Evolutionary conservation across 495 filamentous ascomycete species (phyloP), one percentile per base, ranked within the genome.

Genomic region (Eremomyces bilateralis): DNA sequence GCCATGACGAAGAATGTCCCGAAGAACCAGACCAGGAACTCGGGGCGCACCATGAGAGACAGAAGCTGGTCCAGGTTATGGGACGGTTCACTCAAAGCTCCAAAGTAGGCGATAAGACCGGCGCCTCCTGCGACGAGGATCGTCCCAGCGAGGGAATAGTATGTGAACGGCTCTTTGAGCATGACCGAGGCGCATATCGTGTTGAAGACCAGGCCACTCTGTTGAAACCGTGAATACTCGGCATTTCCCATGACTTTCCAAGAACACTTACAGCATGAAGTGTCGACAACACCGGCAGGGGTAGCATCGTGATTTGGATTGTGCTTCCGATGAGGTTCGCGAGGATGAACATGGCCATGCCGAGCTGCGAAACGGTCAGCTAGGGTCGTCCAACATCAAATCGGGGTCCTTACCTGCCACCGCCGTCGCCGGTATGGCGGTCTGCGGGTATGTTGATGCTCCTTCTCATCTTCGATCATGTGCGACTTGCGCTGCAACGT

Each of bases 401-500:
- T 32, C 6, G 30, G 30, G 10, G 6, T 8, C 8, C 51, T 45
- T 21, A 73, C 57, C 74, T 99, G 88, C 88, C 88, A 99, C 65
- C 82, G 67, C 51, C 90, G 68, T 50, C 88, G 70, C 47, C 76
- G 71, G 54, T 93, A 84, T 3, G 90, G 81, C 20, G 88, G 88
- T 44, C 88, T 62, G 42, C 80, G 71, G 28, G 69, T 51, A 55
- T 84, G 70, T 50, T 80, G 71, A 2, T 77, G 71, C 24, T 65
- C 66, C 56, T 91, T 91, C 57, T 85, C 81, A 58, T 95, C 88
- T 61, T 99, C 88, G 44, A 94, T 70, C 36, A 99, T 72, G 61
- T 99, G 88, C 37, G 85, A 94, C 54, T 99, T 99, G 52, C 88
- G 80, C 60, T 99, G 88, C 15, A 95, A 67, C n/a, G 88, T 99